These are phyloP conservation scores for Pseudognaphalium luteoalbum DNA, from an alignment of 129 eudicot genomes.

Conservation along the genomic window DNA sequence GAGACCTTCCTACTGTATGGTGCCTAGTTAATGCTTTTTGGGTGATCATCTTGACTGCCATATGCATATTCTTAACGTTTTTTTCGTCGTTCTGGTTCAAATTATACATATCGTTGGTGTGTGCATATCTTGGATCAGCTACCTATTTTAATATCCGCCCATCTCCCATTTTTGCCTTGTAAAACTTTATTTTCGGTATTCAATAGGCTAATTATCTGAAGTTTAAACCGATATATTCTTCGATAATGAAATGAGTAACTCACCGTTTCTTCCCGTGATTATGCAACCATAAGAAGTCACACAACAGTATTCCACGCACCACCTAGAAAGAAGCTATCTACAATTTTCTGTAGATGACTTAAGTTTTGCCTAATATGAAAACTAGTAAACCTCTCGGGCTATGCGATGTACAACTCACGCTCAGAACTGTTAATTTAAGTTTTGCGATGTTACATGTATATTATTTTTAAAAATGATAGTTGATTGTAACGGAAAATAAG, in stretches of 20 bases:
- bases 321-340: too few species aligned
- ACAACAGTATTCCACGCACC: background rate
- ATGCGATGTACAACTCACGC: too few species aligned
- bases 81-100: constrained; percentile 62
- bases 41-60: constrained; percentile 57
- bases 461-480: too few species aligned
- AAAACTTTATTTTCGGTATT: constrained; percentile 25
- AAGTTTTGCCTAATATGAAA: too few species aligned
- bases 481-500: too few species aligned
- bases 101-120: constrained; percentile 51
- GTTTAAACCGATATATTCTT: background rate
- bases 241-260: constrained; percentile 10
- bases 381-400: too few species aligned
- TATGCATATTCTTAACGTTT: constrained; percentile 51
- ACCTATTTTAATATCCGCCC: constrained; percentile 70
- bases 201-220: constrained; percentile 2
- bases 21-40: constrained; percentile 50
- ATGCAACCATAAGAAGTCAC: background rate
- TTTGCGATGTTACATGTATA: too few species aligned
- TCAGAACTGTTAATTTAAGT: too few species aligned
- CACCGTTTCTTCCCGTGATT: background rate
- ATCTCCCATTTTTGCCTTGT: constrained; percentile 44
- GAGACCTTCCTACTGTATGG: constrained; percentile 44
- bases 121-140: constrained; percentile 65
- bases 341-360: too few species aligned